phyloP scores from a whole-genome alignment of 1,284 basidiomycete species.

The Leucocoprinus gongylophorus region DNA sequence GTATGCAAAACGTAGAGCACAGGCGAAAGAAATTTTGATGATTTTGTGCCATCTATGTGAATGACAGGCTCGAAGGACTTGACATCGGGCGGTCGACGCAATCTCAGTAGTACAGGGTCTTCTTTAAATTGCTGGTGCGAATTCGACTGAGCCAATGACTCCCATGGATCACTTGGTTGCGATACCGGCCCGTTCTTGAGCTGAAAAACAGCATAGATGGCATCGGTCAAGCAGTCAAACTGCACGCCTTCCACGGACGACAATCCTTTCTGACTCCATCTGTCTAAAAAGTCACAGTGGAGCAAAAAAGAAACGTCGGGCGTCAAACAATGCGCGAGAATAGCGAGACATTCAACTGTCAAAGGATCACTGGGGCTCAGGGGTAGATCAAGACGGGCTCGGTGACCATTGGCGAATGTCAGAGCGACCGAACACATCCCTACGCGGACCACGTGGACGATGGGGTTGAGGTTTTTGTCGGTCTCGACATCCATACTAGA shows the following conservation, averaged over 20 bases:
- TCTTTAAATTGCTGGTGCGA: constrained; percentile 45
- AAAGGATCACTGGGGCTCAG: constrained; percentile 45
- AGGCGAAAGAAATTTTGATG: constrained; percentile 34
- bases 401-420: constrained; percentile 35
- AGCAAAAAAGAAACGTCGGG: constrained; percentile 47
- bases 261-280: constrained; percentile 44
- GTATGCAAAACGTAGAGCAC: constrained; percentile 69
- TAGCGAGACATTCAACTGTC: constrained; percentile 52
- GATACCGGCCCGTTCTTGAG: constrained; percentile 26
- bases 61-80: constrained; percentile 19
- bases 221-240: constrained; percentile 47
- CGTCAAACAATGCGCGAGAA: constrained; percentile 55
- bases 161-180: constrained; percentile 26
- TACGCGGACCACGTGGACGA: constrained; percentile 3
- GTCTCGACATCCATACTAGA: constrained; percentile 21
- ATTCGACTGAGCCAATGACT: constrained; percentile 26
- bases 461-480: constrained; percentile 4
- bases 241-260: constrained; percentile 41
- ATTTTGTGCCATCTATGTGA: constrained; percentile 19
- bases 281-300: constrained; percentile 49
- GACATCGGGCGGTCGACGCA: constrained; percentile 36
- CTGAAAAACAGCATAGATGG: constrained; percentile 46
- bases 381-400: constrained; percentile 41
- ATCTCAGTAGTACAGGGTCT: constrained; percentile 45
- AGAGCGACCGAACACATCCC: constrained; percentile 2